phyloP scores from a whole-genome alignment of 2,329 filamentous ascomycete genomes.

The Neofusicoccum sp. region DNA sequence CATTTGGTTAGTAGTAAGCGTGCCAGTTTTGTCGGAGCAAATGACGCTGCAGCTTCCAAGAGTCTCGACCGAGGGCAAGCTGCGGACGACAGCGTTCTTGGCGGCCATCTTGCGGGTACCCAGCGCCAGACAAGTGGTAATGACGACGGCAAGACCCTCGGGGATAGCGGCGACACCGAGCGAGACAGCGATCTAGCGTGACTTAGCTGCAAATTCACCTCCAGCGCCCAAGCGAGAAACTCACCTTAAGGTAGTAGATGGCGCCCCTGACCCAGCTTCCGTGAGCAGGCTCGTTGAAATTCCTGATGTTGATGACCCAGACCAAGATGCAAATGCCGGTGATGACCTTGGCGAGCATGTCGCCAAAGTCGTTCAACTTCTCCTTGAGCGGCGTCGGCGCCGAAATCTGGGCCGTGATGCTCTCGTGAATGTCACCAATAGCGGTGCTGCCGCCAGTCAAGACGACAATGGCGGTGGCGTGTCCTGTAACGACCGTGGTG shows the following conservation, averaged over 20 bases:
- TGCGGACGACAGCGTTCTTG: slow-evolving; percentile 96
- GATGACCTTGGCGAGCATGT: slow-evolving; percentile 94
- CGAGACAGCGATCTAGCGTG: slow-evolving; percentile 76
- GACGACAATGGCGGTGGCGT: slow-evolving; percentile 86
- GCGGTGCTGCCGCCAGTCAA: slow-evolving; percentile 87
- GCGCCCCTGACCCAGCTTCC: slow-evolving; percentile 94
- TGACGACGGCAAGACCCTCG: slow-evolving; percentile 94
- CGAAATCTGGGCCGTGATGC: slow-evolving; percentile 96
- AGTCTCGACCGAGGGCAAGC: slow-evolving; percentile 93
- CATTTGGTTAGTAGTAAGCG: slow-evolving; percentile 98
- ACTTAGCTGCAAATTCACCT: background rate
- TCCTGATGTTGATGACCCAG: slow-evolving; percentile 97
- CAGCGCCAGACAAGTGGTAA: slow-evolving; percentile 95
- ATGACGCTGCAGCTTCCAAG: slow-evolving; percentile 98
- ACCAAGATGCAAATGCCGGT: slow-evolving; percentile 94
- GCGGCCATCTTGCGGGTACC: slow-evolving; percentile 98
- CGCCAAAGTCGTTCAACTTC: slow-evolving; percentile 97
- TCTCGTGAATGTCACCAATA: slow-evolving; percentile 98
- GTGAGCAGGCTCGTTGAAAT: slow-evolving; percentile 93
- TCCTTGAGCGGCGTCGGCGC: slow-evolving; percentile 96
- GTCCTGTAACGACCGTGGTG: slow-evolving; percentile 92
- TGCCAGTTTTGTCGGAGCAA: slow-evolving; percentile 99
- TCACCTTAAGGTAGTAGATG: slow-evolving; percentile 90
- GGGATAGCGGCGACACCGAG: slow-evolving; percentile 97
- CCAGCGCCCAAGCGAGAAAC: background rate